Evolutionary conservation across 345 rosid species (phyloP).

Genomic region (Eutrema japonicum): DNA sequence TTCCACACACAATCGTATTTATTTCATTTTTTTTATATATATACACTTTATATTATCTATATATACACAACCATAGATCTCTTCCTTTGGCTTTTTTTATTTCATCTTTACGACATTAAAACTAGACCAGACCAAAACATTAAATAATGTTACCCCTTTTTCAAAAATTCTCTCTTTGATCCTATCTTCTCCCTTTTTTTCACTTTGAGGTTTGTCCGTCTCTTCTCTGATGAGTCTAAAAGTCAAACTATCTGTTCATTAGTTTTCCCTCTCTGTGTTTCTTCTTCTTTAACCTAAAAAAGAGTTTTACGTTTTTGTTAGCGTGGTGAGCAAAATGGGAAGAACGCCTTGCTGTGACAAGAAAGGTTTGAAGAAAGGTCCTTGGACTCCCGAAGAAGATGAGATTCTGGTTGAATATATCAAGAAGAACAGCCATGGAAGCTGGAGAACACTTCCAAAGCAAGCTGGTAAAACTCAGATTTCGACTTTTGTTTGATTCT

Average conservation of each 20-base stretch:
- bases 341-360: slow-evolving; percentile 89
- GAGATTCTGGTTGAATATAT: slow-evolving; percentile 73
- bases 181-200: slow-evolving; percentile 29
- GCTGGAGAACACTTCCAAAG: slow-evolving; percentile 94
- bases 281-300: neutral
- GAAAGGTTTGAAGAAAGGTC: slow-evolving; percentile 92
- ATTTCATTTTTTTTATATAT: slow-evolving; percentile 18
- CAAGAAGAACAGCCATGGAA: slow-evolving; percentile 84
- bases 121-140: slow-evolving; percentile 47
- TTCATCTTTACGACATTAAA: slow-evolving; percentile 42
- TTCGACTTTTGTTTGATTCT: neutral
- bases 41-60: neutral
- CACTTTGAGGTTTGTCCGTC: slow-evolving; percentile 39
- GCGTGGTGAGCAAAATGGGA: slow-evolving; percentile 59
- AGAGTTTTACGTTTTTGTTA: slow-evolving; percentile 12
- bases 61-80: slow-evolving; percentile 15
- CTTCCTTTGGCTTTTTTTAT: slow-evolving; percentile 34
- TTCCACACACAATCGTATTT: slow-evolving; percentile 39
- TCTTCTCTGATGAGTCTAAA: slow-evolving; percentile 23
- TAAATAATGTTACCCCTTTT: slow-evolving; percentile 28
- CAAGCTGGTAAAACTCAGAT: slow-evolving; percentile 59
- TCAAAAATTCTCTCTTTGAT: slow-evolving; percentile 39
- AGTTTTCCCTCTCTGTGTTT: slow-evolving; percentile 19
- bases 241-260: slow-evolving; percentile 3
- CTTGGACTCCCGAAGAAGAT: slow-evolving; percentile 97